Evolutionary conservation across 2,329 filamentous ascomycete genomes (phyloP).

Genomic region (Colletotrichum eremochloae): DNA sequence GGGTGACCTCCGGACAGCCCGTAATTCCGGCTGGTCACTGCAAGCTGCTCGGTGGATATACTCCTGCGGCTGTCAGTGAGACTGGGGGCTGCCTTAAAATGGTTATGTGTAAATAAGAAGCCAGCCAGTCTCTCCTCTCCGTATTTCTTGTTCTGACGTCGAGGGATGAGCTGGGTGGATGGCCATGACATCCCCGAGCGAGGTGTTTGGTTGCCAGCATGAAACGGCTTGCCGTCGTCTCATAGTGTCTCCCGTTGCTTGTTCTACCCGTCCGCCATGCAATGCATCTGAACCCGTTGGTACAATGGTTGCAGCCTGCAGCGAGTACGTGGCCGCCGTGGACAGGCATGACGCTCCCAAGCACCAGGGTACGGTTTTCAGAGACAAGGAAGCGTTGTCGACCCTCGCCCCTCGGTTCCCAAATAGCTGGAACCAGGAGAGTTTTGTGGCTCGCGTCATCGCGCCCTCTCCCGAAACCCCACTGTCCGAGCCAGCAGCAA

Average conservation of each 20-base stretch:
- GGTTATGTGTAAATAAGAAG: neutral
- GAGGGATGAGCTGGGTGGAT: neutral
- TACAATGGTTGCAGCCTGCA: constrained; percentile 33
- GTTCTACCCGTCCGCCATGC: constrained; percentile 27
- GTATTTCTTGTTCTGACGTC: constrained; percentile 26
- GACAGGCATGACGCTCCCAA: constrained; percentile 36
- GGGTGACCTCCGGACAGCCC: constrained; percentile 25
- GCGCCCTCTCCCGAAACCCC: constrained; percentile 40
- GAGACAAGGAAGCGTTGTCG: constrained; percentile 40
- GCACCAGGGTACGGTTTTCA: constrained; percentile 32
- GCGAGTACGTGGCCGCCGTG: constrained; percentile 38
- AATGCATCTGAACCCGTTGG: constrained; percentile 34
- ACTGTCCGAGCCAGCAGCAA: constrained; percentile 35
- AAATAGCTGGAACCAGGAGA: constrained; percentile 43
- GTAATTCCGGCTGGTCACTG: constrained; percentile 3
- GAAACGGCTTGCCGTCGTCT: constrained; percentile 29
- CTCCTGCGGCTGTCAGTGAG: constrained; percentile 20
- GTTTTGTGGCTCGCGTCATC: constrained; percentile 44
- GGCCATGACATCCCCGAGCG: neutral
- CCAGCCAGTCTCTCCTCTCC: neutral
- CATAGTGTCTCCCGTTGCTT: constrained; percentile 34
- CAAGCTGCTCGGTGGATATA: constrained; percentile 3
- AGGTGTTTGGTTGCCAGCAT: constrained; percentile 7
- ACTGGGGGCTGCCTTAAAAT: constrained; percentile 22
- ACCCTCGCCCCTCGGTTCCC: constrained; percentile 36